Percentiles rank a stretch among this genome's conserved stretches.
Conservation (phyloP, 164 flowering plant genomes). For the Piper longum region DNA sequence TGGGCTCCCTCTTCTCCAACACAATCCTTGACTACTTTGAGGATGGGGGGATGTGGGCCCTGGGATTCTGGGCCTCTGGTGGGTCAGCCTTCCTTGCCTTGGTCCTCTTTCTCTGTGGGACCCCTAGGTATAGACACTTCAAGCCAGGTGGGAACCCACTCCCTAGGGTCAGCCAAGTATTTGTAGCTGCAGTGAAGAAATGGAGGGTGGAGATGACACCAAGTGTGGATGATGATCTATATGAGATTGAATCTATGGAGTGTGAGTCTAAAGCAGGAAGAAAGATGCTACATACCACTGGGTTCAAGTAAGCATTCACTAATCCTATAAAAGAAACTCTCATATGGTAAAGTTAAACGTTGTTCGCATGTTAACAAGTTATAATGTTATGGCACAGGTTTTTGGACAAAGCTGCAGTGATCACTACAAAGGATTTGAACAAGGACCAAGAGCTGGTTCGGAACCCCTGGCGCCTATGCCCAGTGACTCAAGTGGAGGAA, state of each 20-base stretch:
- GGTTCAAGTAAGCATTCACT: conserved; percentile 42
- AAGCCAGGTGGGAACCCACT: conserved; percentile 83
- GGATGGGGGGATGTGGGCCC: conserved; percentile 76
- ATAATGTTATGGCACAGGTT: conserved; percentile 26
- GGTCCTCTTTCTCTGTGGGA: conserved; percentile 58
- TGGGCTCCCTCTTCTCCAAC: conserved; percentile 79
- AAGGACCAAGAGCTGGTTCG: conserved; percentile 13
- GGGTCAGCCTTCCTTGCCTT: conserved; percentile 61
- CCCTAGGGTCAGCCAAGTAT: conserved; percentile 57
- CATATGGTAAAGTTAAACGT: background rate
- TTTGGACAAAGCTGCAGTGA: conserved; percentile 64
- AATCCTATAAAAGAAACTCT: background rate
- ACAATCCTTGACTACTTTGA: conserved; percentile 70
- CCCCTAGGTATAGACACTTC: conserved; percentile 63
- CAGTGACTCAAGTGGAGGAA: conserved; percentile 82
- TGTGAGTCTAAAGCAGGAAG: conserved; percentile 19
- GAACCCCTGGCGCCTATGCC: conserved; percentile 66
- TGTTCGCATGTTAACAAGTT: background rate
- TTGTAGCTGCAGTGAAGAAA: conserved; percentile 55
- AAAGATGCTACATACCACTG: conserved; percentile 63
- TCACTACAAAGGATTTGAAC: conserved; percentile 34
- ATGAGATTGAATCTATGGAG: conserved; percentile 29
- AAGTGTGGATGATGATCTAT: conserved; percentile 27
- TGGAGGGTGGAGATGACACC: conserved; percentile 33
- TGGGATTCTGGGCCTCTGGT: conserved; percentile 74